Evolutionary conservation across 176 grass and related monocot genomes (phyloP).

Genomic region (Dendrocalamus sinicus): DNA sequence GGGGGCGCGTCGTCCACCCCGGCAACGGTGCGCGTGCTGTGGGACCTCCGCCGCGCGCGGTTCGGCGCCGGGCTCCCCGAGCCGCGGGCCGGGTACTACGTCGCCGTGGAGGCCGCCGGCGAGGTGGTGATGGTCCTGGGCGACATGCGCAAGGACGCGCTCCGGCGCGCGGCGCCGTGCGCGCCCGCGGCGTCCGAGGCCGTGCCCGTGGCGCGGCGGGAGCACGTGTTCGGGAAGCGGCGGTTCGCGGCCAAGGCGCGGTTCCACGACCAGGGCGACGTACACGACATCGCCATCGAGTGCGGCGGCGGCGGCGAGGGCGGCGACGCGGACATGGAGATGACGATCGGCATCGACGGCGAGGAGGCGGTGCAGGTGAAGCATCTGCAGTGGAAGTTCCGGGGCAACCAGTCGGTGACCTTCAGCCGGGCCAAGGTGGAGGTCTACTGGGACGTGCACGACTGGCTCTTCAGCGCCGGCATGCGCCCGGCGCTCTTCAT

Average conservation of each 20-base stretch:
- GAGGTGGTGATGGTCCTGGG: conserved; percentile 78
- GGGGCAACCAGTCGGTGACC: conserved; percentile 78
- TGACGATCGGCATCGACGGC: conserved; percentile 73
- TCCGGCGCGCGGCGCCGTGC: conserved; percentile 48
- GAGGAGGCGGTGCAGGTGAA: conserved; percentile 74
- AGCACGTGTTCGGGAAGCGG: conserved; percentile 70
- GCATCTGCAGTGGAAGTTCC: conserved; percentile 92
- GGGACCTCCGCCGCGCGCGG: conserved; percentile 79
- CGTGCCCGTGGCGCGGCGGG: conserved; percentile 59
- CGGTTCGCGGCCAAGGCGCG: conserved; percentile 63
- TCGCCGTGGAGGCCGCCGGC: conserved; percentile 55
- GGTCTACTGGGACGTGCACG: conserved; percentile 91
- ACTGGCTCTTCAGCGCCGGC: conserved; percentile 88
- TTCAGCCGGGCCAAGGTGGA: conserved; percentile 77
- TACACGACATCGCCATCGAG: conserved; percentile 76
- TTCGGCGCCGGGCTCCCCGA: conserved; percentile 53
- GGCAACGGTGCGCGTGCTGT: conserved; percentile 56
- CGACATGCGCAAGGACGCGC: conserved; percentile 63
- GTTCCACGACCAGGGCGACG: conserved; percentile 64
- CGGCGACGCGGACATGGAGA: conserved; percentile 58
- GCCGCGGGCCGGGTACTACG: conserved; percentile 67
- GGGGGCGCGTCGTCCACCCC: conserved; percentile 25
- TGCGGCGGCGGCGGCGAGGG: conserved; percentile 44
- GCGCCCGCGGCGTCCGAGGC: conserved; percentile 46
- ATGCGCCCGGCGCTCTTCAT: conserved; percentile 74